A percentile compares a stretch with the other conserved stretches of the same genome.
phyloP scores from a whole-genome alignment of 2,329 filamentous ascomycete species.

The Diplodia intermedia region DNA sequence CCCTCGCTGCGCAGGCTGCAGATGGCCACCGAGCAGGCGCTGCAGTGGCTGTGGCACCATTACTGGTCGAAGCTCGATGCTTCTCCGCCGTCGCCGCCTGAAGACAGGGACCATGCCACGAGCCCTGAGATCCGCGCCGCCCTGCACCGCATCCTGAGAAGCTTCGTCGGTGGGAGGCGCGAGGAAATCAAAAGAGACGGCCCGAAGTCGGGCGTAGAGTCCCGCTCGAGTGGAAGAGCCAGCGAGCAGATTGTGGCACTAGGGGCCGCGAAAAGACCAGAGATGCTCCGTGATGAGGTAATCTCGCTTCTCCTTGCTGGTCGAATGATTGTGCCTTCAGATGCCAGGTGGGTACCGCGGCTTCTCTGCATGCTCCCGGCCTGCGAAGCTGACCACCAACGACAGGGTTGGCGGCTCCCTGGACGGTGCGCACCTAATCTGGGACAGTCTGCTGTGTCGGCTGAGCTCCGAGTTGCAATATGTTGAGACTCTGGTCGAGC shows the following conservation, averaged over 20 bases:
- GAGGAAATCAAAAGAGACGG: conserved; percentile 30
- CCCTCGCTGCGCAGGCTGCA: conserved; percentile 77
- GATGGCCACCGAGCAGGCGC: conserved; percentile 70
- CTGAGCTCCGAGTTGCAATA: conserved; percentile 43
- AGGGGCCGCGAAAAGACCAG: conserved; percentile 14
- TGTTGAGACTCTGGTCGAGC: conserved; percentile 46
- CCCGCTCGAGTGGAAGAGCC: conserved; percentile 16
- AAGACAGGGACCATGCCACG: conserved; percentile 22
- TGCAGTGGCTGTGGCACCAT: conserved; percentile 87
- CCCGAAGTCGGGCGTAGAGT: conserved; percentile 26
- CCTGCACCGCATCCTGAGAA: conserved; percentile 25
- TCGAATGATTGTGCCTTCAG: conserved; percentile 31
- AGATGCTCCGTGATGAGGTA: conserved; percentile 13
- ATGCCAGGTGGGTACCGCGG: conserved; percentile 11
- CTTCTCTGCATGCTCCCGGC: conserved; percentile 29
- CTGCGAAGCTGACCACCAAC: conserved; percentile 14
- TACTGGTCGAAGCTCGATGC: conserved; percentile 72
- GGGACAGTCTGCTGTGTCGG: conserved; percentile 49
- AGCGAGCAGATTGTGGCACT: conserved; percentile 16
- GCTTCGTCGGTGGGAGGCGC: conserved; percentile 24
- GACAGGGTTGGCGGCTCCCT: conserved; percentile 25
- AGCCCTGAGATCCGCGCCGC: conserved; percentile 4
- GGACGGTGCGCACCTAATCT: conserved; percentile 51
- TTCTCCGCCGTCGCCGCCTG: conserved; percentile 26
- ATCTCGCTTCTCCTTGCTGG: conserved; percentile 30